Conservation (phyloP, 2,329 filamentous ascomycete genomes). For the Mollisia scopiformis region DNA sequence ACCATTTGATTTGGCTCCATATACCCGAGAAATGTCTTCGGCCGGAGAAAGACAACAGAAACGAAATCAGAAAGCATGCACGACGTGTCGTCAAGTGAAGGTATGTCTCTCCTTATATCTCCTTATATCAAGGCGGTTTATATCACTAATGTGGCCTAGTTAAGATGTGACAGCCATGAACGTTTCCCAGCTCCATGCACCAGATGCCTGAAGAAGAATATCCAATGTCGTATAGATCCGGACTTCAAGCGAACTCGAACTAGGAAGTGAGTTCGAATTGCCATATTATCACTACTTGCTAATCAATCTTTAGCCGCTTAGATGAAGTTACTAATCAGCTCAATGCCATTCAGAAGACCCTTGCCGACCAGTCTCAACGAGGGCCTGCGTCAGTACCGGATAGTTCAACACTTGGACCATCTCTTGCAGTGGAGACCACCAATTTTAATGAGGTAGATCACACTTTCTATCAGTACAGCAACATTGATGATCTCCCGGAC, state of each 20-base stretch:
- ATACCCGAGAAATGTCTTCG: not conserved
- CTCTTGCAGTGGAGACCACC: not conserved
- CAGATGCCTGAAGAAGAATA: slow-evolving; percentile 12
- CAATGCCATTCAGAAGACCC: slow-evolving; percentile 9
- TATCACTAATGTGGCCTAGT: not conserved
- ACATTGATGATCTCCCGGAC: not conserved
- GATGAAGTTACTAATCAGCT: slow-evolving; percentile 19
- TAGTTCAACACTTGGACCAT: not conserved
- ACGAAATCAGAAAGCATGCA: slow-evolving; percentile 9
- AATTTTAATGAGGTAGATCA: not conserved
- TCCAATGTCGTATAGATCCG: slow-evolving; percentile 14
- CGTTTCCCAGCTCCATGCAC: slow-evolving; percentile 18
- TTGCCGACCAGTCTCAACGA: slow-evolving; percentile 1
- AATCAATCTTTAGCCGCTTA: slow-evolving; percentile 9
- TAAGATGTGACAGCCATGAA: slow-evolving; percentile 14
- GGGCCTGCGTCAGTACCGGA: not conserved
- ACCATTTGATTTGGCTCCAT: not conserved
- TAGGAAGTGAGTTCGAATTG: slow-evolving; percentile 4
- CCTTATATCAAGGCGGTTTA: too few relatives aligned
- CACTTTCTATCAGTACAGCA: not conserved
- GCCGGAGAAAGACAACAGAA: not conserved
- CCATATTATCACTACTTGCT: not conserved
- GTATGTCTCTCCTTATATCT: not conserved
- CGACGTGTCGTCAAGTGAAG: slow-evolving; percentile 20
- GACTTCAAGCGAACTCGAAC: slow-evolving; percentile 15